A percentile compares a stretch with the other conserved stretches of the same genome.
These are phyloP conservation scores for Xylariaceae sp. DNA, from an alignment of 2,329 filamentous ascomycete species.

Conservation along the genomic window DNA sequence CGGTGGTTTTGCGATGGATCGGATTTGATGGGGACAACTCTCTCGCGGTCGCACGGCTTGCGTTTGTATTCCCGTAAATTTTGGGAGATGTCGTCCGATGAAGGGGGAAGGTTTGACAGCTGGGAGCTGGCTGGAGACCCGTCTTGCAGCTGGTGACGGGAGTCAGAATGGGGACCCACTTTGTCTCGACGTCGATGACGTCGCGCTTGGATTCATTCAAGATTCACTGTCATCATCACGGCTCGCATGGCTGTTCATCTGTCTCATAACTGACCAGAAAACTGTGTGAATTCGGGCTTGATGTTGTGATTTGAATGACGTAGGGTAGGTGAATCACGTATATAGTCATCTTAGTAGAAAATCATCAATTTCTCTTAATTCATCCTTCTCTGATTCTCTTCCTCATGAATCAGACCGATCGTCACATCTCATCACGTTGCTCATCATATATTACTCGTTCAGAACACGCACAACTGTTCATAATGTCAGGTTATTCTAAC, in stretches of 20 bases:
- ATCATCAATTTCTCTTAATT: neutral
- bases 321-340: neutral
- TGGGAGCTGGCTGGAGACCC: neutral
- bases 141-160: neutral
- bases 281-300: neutral
- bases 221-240: too few relatives aligned
- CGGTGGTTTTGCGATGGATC: constrained; percentile 10
- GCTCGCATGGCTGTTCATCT: too few relatives aligned
- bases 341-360: neutral
- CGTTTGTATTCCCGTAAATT: constrained; percentile 13
- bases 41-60: neutral
- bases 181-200: constrained; percentile 17
- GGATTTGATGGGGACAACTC: neutral
- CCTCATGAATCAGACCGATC: neutral
- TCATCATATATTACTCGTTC: neutral
- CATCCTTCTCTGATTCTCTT: neutral
- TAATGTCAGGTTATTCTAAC: constrained; percentile 47
- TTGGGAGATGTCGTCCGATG: constrained; percentile 18
- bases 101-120: neutral
- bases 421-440: neutral
- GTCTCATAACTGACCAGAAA: neutral
- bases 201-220: neutral
- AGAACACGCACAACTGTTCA: constrained; percentile 15
- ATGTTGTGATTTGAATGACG: neutral
- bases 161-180: neutral